Conservation (phyloP, 2,329 filamentous ascomycete species). For the Aspergillus costaricaensis region DNA sequence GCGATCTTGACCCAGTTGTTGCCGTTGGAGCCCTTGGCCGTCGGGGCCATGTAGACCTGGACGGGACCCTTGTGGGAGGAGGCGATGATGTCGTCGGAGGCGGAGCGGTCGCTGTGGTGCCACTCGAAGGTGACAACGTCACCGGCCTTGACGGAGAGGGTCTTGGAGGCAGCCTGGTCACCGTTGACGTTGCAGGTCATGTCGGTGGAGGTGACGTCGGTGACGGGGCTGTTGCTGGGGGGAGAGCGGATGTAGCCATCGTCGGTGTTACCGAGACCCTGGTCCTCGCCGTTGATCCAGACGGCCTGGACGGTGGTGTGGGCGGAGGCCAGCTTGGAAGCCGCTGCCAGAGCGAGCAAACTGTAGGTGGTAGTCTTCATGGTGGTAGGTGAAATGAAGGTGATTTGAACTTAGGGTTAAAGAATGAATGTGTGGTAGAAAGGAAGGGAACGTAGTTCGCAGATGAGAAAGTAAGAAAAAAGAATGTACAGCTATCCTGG, state of each 20-base stretch:
- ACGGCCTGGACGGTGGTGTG: slow-evolving; percentile 26
- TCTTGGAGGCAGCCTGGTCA: slow-evolving; percentile 18
- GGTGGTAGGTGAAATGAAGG: slow-evolving; percentile 10
- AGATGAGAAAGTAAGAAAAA: slow-evolving; percentile 2
- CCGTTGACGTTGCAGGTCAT: slow-evolving; percentile 27
- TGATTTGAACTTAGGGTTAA: slow-evolving; percentile 6
- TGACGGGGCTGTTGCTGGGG: slow-evolving; percentile 25
- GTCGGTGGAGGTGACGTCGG: slow-evolving; percentile 25
- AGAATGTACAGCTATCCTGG: slow-evolving; percentile 5
- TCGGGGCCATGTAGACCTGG: slow-evolving; percentile 26
- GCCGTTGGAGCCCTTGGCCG: slow-evolving; percentile 21
- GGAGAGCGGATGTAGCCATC: slow-evolving; percentile 24
- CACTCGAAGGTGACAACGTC: slow-evolving; percentile 29
- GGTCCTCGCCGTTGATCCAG: slow-evolving; percentile 27
- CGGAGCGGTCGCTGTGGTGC: slow-evolving; percentile 23
- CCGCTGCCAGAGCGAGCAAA: slow-evolving; percentile 28
- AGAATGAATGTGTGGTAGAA: neutral
- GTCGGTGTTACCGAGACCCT: slow-evolving; percentile 22
- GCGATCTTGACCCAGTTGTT: slow-evolving; percentile 26
- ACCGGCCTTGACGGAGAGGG: slow-evolving; percentile 22
- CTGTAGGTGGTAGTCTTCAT: slow-evolving; percentile 25
- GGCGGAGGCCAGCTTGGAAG: slow-evolving; percentile 22
- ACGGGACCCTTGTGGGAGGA: slow-evolving; percentile 23
- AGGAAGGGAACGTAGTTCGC: slow-evolving; percentile 4
- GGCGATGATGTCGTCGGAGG: slow-evolving; percentile 27